Evolutionary conservation across 495 filamentous ascomycete genomes (phyloP).

Genomic region (Talaromyces stipitatus): DNA sequence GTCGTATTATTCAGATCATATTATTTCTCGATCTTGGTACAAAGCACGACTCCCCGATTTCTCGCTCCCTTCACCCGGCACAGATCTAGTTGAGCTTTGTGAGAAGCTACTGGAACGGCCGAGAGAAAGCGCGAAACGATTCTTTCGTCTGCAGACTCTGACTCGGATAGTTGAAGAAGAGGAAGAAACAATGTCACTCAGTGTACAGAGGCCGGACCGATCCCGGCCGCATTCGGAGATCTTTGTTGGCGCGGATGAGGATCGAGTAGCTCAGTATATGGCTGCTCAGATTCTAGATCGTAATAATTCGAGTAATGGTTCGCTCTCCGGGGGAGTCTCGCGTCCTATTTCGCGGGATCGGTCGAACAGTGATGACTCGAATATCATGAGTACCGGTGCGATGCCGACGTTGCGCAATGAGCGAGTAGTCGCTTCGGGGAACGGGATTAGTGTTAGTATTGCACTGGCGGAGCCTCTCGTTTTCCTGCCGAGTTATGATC

Average conservation of each 20-base stretch:
- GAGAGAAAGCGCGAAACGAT: constrained; percentile 21
- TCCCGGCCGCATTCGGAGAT: constrained; percentile 37
- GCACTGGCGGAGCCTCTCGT: constrained; percentile 82
- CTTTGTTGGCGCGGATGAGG: constrained; percentile 25
- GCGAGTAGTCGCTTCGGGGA: constrained; percentile 67
- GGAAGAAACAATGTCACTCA: neutral
- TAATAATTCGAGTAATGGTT: constrained; percentile 21
- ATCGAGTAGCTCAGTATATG: constrained; percentile 19
- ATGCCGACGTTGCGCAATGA: constrained; percentile 40
- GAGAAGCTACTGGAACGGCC: neutral
- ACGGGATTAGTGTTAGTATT: constrained; percentile 64
- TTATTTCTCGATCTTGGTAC: neutral
- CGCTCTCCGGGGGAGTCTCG: constrained; percentile 22
- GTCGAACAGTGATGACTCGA: constrained; percentile 10
- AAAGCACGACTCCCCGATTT: neutral
- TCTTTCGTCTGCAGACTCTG: constrained; percentile 36
- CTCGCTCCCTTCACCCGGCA: neutral
- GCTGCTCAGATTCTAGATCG: constrained; percentile 19
- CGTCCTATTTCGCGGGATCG: constrained; percentile 19
- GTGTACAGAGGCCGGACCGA: constrained; percentile 17
- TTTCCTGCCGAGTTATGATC: constrained; percentile 87
- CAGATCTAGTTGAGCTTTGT: neutral
- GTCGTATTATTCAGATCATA: neutral
- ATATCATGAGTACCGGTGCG: constrained; percentile 20
- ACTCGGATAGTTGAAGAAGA: constrained; percentile 8